A percentile compares a stretch with the other conserved stretches of the same genome.
Evolutionary conservation across 345 rosid genomes (phyloP).

Genomic region (Excoecaria agallocha): DNA sequence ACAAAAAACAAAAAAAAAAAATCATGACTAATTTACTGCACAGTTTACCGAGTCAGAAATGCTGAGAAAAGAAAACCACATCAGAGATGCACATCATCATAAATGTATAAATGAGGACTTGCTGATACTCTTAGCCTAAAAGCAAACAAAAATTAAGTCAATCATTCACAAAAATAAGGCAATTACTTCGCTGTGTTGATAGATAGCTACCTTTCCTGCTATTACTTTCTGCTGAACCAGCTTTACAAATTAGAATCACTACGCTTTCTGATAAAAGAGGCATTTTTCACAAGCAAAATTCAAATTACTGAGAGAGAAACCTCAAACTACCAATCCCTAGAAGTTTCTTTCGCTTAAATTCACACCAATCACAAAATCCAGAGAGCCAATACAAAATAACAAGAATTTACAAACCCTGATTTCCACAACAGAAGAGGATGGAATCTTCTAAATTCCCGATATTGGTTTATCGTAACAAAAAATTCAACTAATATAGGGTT

Average conservation of each 20-base stretch:
- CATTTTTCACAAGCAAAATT: neutral
- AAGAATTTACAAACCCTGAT: neutral
- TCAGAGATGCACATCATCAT: neutral
- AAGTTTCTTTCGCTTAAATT: neutral
- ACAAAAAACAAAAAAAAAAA: neutral
- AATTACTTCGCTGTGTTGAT: neutral
- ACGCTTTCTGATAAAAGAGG: neutral
- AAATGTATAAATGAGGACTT: neutral
- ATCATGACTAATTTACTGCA: neutral
- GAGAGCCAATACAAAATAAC: neutral
- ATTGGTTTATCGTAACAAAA: too few relatives aligned
- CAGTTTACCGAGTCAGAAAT: neutral
- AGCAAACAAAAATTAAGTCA: neutral
- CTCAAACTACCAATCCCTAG: neutral
- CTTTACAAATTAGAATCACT: neutral
- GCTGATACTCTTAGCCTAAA: neutral
- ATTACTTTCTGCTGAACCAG: neutral
- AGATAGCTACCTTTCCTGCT: neutral
- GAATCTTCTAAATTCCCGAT: neutral
- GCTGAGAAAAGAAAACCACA: neutral
- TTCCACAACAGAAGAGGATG: neutral
- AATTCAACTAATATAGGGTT: neutral
- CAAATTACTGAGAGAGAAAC: neutral
- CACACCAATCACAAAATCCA: neutral
- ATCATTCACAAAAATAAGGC: neutral